phyloP scores from a whole-genome alignment of 768 basidiomycete genomes.

The Pulveroboletus ravenelii region DNA sequence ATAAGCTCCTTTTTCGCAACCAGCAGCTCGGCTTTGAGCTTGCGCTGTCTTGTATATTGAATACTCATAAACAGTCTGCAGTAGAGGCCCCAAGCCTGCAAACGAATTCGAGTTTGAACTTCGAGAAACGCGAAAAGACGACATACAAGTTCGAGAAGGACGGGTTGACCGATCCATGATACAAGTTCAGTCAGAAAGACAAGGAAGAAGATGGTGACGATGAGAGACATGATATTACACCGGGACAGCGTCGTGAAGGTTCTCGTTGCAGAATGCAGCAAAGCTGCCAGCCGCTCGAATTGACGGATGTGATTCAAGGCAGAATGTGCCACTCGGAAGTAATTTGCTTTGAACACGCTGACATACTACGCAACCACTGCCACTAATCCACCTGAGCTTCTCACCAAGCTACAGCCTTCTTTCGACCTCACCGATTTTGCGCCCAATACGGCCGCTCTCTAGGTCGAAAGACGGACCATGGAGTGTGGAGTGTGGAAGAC shows the following conservation, averaged over 20 bases:
- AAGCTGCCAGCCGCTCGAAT: not conserved
- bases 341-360: slow-evolving; percentile 14
- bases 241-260: not conserved
- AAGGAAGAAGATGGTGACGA: slow-evolving; percentile 75
- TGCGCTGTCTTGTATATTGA: slow-evolving; percentile 52
- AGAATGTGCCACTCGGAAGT: not conserved
- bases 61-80: slow-evolving; percentile 58
- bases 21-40: slow-evolving; percentile 78
- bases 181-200: slow-evolving; percentile 82
- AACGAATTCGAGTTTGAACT: slow-evolving; percentile 1
- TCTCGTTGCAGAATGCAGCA: slow-evolving; percentile 5
- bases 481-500: too few relatives aligned
- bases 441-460: too few relatives aligned
- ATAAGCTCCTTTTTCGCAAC: slow-evolving; percentile 78
- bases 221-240: slow-evolving; percentile 58
- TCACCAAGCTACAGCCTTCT: too few relatives aligned
- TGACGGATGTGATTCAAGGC: not conserved
- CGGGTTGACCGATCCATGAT: slow-evolving; percentile 84
- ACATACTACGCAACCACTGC: slow-evolving; percentile 1
- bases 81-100: slow-evolving; percentile 73
- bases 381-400: too few relatives aligned
- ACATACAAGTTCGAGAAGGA: slow-evolving; percentile 76
- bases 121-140: slow-evolving; percentile 1
- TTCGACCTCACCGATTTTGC: too few relatives aligned
- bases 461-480: too few relatives aligned